phyloP scores from a whole-genome alignment of 805 yeast genomes.

The Ogataea degrootiae region DNA sequence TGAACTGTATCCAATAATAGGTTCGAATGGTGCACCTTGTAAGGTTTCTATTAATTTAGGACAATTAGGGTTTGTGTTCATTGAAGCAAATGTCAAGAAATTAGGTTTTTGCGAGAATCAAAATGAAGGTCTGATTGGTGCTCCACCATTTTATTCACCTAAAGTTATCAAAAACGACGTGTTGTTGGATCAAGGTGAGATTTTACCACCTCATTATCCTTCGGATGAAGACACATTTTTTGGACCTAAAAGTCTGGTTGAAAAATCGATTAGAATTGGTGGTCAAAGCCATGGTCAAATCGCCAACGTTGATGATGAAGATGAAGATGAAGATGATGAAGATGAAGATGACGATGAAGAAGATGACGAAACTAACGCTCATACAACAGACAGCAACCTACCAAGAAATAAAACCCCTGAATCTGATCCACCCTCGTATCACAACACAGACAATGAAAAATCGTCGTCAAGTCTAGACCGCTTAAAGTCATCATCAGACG shows the following conservation, averaged over 20 bases:
- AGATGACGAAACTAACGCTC: neutral
- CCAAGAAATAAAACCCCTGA: constrained; percentile 12
- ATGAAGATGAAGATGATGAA: neutral
- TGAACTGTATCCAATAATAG: constrained; percentile 51
- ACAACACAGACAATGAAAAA: neutral
- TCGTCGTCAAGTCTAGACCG: no score
- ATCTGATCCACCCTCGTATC: constrained; percentile 28
- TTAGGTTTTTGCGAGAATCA: constrained; percentile 51
- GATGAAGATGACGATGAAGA: neutral
- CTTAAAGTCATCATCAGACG: no score
- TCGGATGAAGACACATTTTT: constrained; percentile 59
- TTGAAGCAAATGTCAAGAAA: constrained; percentile 74
- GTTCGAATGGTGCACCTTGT: constrained; percentile 44
- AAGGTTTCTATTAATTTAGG: constrained; percentile 69
- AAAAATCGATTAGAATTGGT: neutral
- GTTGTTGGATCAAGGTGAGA: constrained; percentile 67
- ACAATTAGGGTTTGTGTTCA: constrained; percentile 81
- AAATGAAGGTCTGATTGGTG: constrained; percentile 35
- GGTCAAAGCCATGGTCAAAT: neutral
- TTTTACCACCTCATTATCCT: constrained; percentile 67
- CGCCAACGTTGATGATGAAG: neutral
- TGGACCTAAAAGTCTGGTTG: constrained; percentile 34
- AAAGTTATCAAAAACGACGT: constrained; percentile 37
- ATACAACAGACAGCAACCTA: neutral
- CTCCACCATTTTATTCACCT: constrained; percentile 33